Base-by-base conservation (phyloP, 208 protist species). In the Wallacemonas collosoma region DNA sequence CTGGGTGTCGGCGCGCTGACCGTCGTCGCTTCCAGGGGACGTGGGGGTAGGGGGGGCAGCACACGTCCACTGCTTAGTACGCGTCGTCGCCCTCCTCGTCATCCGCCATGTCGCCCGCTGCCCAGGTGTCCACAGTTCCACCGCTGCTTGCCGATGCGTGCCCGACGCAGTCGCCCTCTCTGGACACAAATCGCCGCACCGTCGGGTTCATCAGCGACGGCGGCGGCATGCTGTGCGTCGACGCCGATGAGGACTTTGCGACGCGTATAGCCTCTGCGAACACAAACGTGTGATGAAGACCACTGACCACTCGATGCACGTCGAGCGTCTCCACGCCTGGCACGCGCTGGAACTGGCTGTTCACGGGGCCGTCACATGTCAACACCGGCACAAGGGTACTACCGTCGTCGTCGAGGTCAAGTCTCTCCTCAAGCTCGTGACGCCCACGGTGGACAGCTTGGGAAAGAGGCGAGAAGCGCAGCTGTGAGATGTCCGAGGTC, bases 241-340 rank as follows among this genome's bases (percentile, higher is more conserved):
- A 36, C 26, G 47, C 62, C 26, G 26, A 26, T 26, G 26, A 26
- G 26, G 26, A 26, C 26, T 5, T n/a, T 6, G 14, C 3, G 36
- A 75, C 17, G 26, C 57, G 41, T 15, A 26, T 2, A 2, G 65
- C 90, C 79, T 95, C 90, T 1, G 87, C 83, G 71, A 80, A 90
- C 26, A 82, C 83, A 76, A 94, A 94, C 54, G 87, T 90, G 77
- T 95, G 91, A 57, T 91, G 86, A 45, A 93, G 72, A n/a, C 91
- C 91, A 71, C 87, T 92, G 67, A 91, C 88, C 1, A 93, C 87
- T 40, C 77, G 80, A 11, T 67, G 76, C 50, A 95, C 87, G 69
- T 93, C 76, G 1, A 89, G 64, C 12, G 48, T 45, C 64, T 90
- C 76, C 53, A 95, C 63, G 1, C 81, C 82, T 2, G 75, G 72